phyloP scores from a whole-genome alignment of 768 basidiomycete genomes.

The Lactifluus pinguis region DNA sequence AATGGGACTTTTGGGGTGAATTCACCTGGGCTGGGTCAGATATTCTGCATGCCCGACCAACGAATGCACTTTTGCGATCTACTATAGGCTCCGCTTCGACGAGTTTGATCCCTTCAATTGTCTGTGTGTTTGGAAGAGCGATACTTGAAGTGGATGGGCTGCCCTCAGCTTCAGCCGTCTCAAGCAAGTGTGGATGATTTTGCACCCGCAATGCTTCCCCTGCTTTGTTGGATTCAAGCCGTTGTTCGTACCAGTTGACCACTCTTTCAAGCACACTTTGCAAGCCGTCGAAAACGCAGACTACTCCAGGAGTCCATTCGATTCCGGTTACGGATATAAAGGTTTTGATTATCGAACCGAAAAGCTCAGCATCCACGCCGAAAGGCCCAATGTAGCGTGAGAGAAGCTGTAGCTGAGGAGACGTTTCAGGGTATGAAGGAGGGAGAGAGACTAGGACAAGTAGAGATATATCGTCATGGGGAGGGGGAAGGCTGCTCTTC shows the following conservation, averaged over 20 bases:
- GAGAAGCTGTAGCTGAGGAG: slow-evolving; percentile 74
- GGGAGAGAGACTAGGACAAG: slow-evolving; percentile 37
- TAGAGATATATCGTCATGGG: slow-evolving; percentile 28
- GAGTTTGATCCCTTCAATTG: slow-evolving; percentile 47
- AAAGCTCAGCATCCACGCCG: slow-evolving; percentile 62
- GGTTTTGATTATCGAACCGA: slow-evolving; percentile 69
- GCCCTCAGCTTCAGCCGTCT: neutral
- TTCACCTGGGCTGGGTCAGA: slow-evolving; percentile 65
- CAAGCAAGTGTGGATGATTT: slow-evolving; percentile 3
- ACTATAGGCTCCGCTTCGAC: slow-evolving; percentile 69
- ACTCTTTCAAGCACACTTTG: slow-evolving; percentile 65
- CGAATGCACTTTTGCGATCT: slow-evolving; percentile 79
- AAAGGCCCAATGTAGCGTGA: slow-evolving; percentile 79
- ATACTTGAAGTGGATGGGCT: neutral
- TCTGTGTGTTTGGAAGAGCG: neutral
- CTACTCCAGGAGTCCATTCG: slow-evolving; percentile 64
- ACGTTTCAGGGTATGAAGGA: slow-evolving; percentile 50
- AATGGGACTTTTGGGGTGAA: too few relatives aligned
- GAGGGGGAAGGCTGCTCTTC: slow-evolving; percentile 38
- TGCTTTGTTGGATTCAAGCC: slow-evolving; percentile 44
- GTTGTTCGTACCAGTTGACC: slow-evolving; percentile 63
- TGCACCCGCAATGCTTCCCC: slow-evolving; percentile 52
- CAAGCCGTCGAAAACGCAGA: slow-evolving; percentile 84
- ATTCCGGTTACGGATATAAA: slow-evolving; percentile 71
- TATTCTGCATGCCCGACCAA: slow-evolving; percentile 78